Evolutionary conservation across 257 asterid genomes (phyloP), one percentile per base, ranked within the genome.

Genomic region (Leptodermis oblonga): DNA sequence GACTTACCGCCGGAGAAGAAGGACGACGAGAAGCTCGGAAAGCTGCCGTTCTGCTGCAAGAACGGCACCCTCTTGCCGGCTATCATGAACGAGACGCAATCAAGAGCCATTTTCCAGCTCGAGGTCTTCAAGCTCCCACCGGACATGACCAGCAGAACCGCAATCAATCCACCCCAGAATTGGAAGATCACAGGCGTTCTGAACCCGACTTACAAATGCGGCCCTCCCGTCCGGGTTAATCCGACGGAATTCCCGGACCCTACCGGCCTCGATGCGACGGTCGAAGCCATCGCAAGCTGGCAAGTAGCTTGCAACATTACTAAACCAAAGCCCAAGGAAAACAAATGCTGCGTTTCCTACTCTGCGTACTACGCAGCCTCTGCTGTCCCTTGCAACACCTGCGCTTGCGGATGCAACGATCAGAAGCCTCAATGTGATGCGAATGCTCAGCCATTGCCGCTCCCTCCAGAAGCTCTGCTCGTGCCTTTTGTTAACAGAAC

Each of bases 41-140:
- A 77, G 23, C 51, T 93, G 66, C 98, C 98, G 0, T 81, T 37
- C 63, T 93, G 98, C 78, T 93, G 98, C 81, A 79, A 75, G 68
- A 80, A 87, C 36, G 98, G 97, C 2, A 81, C 84, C 8, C 69
- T 92, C 62, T 71, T 92, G 74, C 91, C 98, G 0, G 76, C 70
- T 11, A 77, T 86, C 1, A 92, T 92, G 97, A 92, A 92, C 64
- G 88, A 76, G 68, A 90, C 96, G 1, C 69, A 80, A 39, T 77
- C 98, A 1, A 76, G 81, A n/a, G 78, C 97, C 5, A 83, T 90
- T 12, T 92, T 92, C 73, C 97, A 90, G 34, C 4, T 92, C 17
- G 95, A 92, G 41, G 98, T 92, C 2, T 87, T 87, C 80, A 92
- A 92, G 60, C 86, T 92, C 15, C 97, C 98, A 0, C 98, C 97